Evolutionary conservation across 768 basidiomycete genomes (phyloP).

Genomic region (Psilocybe subaeruginosa): DNA sequence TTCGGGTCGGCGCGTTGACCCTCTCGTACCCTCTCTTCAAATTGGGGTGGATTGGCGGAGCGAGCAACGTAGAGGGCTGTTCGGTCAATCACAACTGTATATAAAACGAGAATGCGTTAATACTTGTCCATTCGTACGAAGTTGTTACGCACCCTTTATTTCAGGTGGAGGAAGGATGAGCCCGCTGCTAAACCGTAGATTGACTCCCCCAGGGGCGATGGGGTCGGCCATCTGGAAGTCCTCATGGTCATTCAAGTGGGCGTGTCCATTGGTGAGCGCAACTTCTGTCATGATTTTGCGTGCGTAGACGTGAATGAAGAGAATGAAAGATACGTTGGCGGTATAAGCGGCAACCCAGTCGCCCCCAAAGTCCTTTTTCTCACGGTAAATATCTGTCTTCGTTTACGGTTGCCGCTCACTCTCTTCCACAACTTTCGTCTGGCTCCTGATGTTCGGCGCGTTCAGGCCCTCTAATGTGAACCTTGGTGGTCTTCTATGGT

Average conservation of each 20-base stretch:
- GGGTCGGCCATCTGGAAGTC: conserved; percentile 43
- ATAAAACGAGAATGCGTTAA: conserved; percentile 7
- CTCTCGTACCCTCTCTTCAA: conserved; percentile 97
- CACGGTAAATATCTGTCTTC: conserved; percentile 30
- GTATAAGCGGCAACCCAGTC: not conserved
- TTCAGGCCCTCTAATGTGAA: conserved; percentile 74
- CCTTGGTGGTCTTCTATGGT: conserved; percentile 87
- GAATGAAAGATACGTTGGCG: conserved; percentile 1
- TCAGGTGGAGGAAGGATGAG: conserved; percentile 96
- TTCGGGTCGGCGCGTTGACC: conserved; percentile 96
- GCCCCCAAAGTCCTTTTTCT: conserved; percentile 22
- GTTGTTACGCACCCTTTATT: conserved; percentile 75
- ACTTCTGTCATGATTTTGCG: conserved; percentile 48
- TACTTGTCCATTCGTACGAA: conserved; percentile 8
- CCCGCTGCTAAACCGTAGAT: conserved; percentile 71
- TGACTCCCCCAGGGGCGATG: conserved; percentile 17
- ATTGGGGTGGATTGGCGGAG: conserved; percentile 90
- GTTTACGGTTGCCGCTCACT: not conserved
- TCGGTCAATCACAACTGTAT: conserved; percentile 88
- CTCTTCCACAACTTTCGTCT: conserved; percentile 6
- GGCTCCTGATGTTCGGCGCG: conserved; percentile 76
- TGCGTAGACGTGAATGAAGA: conserved; percentile 24
- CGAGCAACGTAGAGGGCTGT: conserved; percentile 91
- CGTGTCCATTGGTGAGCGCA: conserved; percentile 40
- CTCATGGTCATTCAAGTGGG: conserved; percentile 39